These are phyloP conservation scores for Suillus bovinus DNA, from an alignment of 768 basidiomycete genomes.

Conservation along the genomic window DNA sequence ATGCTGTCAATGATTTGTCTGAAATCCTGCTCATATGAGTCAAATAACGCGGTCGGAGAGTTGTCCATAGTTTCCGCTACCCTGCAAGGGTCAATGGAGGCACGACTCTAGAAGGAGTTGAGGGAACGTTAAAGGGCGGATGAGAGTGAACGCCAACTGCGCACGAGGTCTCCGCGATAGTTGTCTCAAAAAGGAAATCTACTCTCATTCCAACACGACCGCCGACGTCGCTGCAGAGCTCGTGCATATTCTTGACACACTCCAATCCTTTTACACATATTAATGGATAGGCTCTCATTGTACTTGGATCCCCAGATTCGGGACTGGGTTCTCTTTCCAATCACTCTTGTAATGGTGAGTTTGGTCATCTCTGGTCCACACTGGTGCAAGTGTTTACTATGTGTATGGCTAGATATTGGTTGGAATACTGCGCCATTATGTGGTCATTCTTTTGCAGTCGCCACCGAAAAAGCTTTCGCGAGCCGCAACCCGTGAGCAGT, in stretches of 20 bases:
- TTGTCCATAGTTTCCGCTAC: conserved; percentile 59
- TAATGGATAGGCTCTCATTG: conserved; percentile 42
- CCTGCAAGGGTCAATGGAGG: conserved; percentile 2
- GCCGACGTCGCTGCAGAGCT: not conserved
- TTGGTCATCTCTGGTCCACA: conserved; percentile 1
- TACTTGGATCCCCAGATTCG: conserved; percentile 96
- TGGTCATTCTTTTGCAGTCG: conserved; percentile 82
- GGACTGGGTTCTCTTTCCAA: conserved; percentile 93
- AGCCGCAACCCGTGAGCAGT: conserved; percentile 92
- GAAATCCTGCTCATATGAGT: conserved; percentile 93
- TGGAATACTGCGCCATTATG: conserved; percentile 90
- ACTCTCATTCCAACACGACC: conserved; percentile 15
- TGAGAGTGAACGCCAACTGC: conserved; percentile 28
- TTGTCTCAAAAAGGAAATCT: conserved; percentile 27
- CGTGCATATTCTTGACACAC: not conserved
- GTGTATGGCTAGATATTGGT: conserved; percentile 70
- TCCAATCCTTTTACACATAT: not conserved
- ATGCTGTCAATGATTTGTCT: conserved; percentile 77
- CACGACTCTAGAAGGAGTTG: not conserved
- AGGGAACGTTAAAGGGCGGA: conserved; percentile 9
- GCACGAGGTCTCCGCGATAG: conserved; percentile 9
- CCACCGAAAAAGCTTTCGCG: conserved; percentile 78
- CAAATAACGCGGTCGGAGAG: conserved; percentile 83
- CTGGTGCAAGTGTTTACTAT: conserved; percentile 10
- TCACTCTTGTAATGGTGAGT: conserved; percentile 94